Base-by-base conservation (phyloP, 352 stramenopile genomes). In the Globisporangium solare region DNA sequence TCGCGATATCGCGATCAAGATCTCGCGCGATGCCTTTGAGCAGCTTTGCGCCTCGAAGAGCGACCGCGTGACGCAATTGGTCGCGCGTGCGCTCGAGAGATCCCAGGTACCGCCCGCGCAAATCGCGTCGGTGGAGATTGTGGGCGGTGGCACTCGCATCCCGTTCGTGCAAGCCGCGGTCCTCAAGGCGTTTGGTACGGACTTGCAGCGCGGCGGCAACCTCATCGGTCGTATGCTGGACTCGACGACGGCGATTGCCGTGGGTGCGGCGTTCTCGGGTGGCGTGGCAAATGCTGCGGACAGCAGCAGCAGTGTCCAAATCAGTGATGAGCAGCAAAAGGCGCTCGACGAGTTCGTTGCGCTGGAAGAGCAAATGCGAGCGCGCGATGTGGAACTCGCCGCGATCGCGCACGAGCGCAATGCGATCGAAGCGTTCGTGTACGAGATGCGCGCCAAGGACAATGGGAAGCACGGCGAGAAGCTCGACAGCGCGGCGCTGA, bases 371-470 rank as follows among this genome's bases (percentile, higher is more conserved):
- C 66, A 86, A 63, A 89, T 96, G 61, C 77, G 89, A 45, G 67
- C 70, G 18, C 74, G 71, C 45, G 87, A 96, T 68, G 69, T 78
- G 22, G 70, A 89, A 17, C 67, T 94, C 47, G 57, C 70, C 13
- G 73, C 76, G 14, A 84, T 95, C 42, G 85, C 86, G 24, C 66
- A 96, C 47, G 84, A 93, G 42, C 78, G 77, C 55, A 97, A 97
- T 70, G 83, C 86, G 49, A 89, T 97, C 42, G 91, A 97, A 63
- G 75, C 79, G 52, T 95, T 96, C 57, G 73, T 95, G 43, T 96
- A 96, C 62, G 86, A 96, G 57, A 96, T 96, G 78, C 84, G 88
- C 17, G 75, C 75, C n/a, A 94, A 94, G 65, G 61, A 63, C 31
- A 68, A 67, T 31, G 74, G 70, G 17, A 89, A 89, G 60, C 79